phyloP scores from a whole-genome alignment of 176 grass and related monocot genomes.

The Rhynchospora pubera region DNA sequence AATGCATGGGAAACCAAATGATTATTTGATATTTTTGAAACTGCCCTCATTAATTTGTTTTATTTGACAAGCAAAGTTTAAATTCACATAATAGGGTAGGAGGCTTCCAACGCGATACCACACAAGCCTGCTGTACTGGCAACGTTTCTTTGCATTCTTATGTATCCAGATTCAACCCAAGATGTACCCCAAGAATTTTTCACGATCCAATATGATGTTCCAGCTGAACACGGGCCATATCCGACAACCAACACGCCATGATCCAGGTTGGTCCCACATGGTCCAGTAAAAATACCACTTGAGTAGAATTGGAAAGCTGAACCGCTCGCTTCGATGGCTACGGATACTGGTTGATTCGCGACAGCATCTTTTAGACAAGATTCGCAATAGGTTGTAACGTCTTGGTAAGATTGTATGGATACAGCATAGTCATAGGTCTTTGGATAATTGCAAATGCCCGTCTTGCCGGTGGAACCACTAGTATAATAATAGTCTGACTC shows the following conservation, averaged over 20 bases:
- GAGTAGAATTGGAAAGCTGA: slow-evolving; percentile 19
- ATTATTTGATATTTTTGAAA: no score
- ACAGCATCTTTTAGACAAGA: no score
- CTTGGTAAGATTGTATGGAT: no score
- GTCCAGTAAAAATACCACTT: slow-evolving; percentile 13
- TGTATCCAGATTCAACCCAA: slow-evolving; percentile 27
- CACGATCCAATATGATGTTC: slow-evolving; percentile 28
- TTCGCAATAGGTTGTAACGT: no score
- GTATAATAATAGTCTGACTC: no score
- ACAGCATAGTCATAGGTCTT: no score
- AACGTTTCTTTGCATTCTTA: slow-evolving; percentile 17
- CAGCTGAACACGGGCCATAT: slow-evolving; percentile 25
- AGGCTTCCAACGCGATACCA: not conserved
- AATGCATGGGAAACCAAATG: no score
- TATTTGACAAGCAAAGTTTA: no score
- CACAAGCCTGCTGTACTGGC: slow-evolving; percentile 3
- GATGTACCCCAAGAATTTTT: slow-evolving; percentile 34
- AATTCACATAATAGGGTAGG: not conserved
- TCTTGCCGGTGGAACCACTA: no score
- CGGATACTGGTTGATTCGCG: slow-evolving; percentile 22
- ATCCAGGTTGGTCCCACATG: not conserved
- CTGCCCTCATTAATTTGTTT: no score
- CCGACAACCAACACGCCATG: slow-evolving; percentile 7
- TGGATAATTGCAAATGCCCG: no score
- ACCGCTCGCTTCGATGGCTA: not conserved